These are phyloP conservation scores for Aspergillus pseudoviridinutans DNA, from an alignment of 2,329 filamentous ascomycete genomes.

Conservation along the genomic window DNA sequence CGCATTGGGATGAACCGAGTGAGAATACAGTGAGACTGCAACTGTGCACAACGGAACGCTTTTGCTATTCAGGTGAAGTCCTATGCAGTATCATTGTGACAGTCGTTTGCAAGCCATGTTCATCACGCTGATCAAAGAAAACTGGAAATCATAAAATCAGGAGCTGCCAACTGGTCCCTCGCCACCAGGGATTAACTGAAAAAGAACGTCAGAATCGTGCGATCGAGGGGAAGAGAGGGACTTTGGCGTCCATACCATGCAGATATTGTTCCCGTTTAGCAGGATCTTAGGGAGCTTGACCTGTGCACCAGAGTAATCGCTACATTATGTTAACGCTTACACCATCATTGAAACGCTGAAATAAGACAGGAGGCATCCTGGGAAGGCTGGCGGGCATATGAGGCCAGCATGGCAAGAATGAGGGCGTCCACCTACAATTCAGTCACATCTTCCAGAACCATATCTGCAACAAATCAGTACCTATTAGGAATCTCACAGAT, in stretches of 20 bases:
- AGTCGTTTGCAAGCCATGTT: slow-evolving; percentile 12
- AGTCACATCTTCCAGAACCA: slow-evolving; percentile 96
- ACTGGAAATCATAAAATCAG: slow-evolving; percentile 16
- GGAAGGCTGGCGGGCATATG: neutral
- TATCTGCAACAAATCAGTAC: slow-evolving; percentile 58
- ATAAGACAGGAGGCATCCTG: neutral
- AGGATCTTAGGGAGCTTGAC: slow-evolving; percentile 91
- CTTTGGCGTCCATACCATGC: slow-evolving; percentile 69
- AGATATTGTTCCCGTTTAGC: slow-evolving; percentile 96
- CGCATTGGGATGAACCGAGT: neutral
- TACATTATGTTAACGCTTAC: slow-evolving; percentile 37
- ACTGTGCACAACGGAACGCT: neutral
- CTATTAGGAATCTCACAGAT: slow-evolving; percentile 9
- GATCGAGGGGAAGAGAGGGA: neutral
- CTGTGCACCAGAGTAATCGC: slow-evolving; percentile 85
- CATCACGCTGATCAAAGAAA: slow-evolving; percentile 8
- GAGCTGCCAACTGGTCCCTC: slow-evolving; percentile 57
- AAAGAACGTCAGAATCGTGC: neutral
- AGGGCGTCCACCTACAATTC: slow-evolving; percentile 67
- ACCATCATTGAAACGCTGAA: neutral
- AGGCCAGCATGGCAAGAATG: neutral
- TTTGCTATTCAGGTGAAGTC: slow-evolving; percentile 12
- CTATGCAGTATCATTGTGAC: slow-evolving; percentile 14
- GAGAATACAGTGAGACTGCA: neutral
- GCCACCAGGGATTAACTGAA: slow-evolving; percentile 71